Evolutionary conservation across 129 eudicot species (phyloP).

Genomic region (Pittosporum tobira): DNA sequence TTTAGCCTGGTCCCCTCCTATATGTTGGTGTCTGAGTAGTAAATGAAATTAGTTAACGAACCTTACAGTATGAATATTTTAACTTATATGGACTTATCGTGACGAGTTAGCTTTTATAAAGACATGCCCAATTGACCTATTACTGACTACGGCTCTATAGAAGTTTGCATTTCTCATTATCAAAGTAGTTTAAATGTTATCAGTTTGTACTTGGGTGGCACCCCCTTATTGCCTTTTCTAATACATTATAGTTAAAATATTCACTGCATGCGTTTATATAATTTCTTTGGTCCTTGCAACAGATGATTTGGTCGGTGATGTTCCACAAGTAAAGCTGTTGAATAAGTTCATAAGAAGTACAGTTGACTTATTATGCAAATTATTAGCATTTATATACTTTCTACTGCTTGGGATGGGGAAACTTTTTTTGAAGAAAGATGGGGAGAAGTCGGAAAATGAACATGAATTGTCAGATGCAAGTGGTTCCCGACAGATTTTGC

Average conservation of each 20-base stretch:
- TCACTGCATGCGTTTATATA: constrained; percentile 11
- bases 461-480: constrained; percentile 21
- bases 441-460: constrained; percentile 17
- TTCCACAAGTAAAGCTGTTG: constrained; percentile 25
- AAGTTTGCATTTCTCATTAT: not conserved
- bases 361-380: constrained; percentile 29
- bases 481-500: constrained; percentile 8
- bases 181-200: not conserved
- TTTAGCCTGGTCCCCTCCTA: too few relatives aligned
- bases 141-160: not conserved
- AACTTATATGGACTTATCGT: too few relatives aligned
- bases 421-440: constrained; percentile 22
- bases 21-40: too few relatives aligned
- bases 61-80: too few relatives aligned
- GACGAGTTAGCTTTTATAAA: too few relatives aligned
- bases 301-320: constrained; percentile 23
- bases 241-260: too few relatives aligned
- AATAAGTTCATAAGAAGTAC: constrained; percentile 26
- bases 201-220: too few relatives aligned
- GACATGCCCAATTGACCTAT: too few relatives aligned
- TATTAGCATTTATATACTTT: constrained; percentile 37
- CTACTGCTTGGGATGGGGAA: constrained; percentile 35
- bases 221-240: too few relatives aligned
- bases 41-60: too few relatives aligned
- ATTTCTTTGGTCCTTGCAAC: constrained; percentile 17